Base-by-base conservation (phyloP, 2,329 filamentous ascomycete genomes). In the Esteya vermicola region DNA sequence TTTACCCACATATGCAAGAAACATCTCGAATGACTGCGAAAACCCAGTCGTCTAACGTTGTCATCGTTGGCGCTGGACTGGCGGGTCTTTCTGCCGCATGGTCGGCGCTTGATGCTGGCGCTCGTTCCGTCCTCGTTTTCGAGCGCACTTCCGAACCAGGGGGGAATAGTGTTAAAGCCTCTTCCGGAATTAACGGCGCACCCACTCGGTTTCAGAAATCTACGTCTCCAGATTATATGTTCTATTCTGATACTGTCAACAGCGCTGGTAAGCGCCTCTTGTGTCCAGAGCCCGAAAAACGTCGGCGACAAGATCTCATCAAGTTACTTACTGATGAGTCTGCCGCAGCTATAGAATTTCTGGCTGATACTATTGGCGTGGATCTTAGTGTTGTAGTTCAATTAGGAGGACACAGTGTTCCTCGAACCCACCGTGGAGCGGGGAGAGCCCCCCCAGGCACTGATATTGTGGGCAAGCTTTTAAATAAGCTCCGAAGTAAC, bases 361-460 rank as follows among this genome's bases (percentile, higher is more conserved):
- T 98, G 51, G 86, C 94, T 69, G 91, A 96, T 69, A 84, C 93
- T 46, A 96, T 96, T 72, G 91, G 93, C 69, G 78, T 98, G 47
- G 91, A 98, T 56, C 69, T 98, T 53, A 96, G 89, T 21, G 81
- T 98, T 41, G 89, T 98, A 53, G 96, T 91, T 46, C 89, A 91
- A 55, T 73, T 98, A 53, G 91, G 89, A 2, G 60, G 68, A 1
- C 91, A 98, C 75, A 93, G 88, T 44, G 81, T 91, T 58, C 88
- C 89, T 56, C 82, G 91, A 66, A 98, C 91, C 42, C 91, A 98
- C 71, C 81, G 91, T 75, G 91, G 91, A 45, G 89, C 96, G 65
- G 91, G 96, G 75, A 89, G 89, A 65, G 96, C 96, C 65, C 96
- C 96, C 71, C 91, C 91, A 45, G 91, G 91, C 57, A 96, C 96